Conservation (phyloP, 441 rosid species). For the Theobroma grandiflorum region DNA sequence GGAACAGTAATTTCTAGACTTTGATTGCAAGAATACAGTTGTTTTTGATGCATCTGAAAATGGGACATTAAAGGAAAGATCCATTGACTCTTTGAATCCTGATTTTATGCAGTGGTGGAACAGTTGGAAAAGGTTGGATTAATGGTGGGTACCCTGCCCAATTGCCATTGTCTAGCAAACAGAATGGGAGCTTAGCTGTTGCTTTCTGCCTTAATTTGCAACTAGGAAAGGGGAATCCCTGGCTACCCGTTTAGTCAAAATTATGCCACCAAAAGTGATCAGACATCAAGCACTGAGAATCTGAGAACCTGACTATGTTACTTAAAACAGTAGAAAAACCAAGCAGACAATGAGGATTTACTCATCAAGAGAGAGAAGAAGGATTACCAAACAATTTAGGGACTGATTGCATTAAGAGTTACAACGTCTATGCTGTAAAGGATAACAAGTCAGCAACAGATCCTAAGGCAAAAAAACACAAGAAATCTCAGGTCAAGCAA, state of each 20-base stretch:
- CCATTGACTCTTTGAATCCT: background rate
- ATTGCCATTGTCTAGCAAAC: too few relatives aligned
- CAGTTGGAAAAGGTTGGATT: background rate
- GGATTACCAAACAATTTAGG: background rate
- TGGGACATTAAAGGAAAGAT: background rate
- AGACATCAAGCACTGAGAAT: background rate
- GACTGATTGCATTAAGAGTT: background rate
- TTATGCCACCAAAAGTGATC: constrained; percentile 1
- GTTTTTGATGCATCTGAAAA: too few relatives aligned
- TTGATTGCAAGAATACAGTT: too few relatives aligned
- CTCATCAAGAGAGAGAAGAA: background rate
- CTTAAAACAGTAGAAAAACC: background rate
- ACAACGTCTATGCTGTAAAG: too few relatives aligned
- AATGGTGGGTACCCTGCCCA: too few relatives aligned
- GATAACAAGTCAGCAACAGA: too few relatives aligned
- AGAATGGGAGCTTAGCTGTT: background rate
- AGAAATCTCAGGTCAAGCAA: too few relatives aligned
- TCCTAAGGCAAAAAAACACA: too few relatives aligned
- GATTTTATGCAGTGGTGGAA: background rate
- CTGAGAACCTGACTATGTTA: background rate
- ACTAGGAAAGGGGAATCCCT: background rate
- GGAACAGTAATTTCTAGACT: background rate
- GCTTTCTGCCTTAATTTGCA: background rate
- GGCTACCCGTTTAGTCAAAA: background rate
- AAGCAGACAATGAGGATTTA: background rate